Evolutionary conservation across 1,139 yeast species (phyloP).

Genomic region (Lizanozyma gosingica): DNA sequence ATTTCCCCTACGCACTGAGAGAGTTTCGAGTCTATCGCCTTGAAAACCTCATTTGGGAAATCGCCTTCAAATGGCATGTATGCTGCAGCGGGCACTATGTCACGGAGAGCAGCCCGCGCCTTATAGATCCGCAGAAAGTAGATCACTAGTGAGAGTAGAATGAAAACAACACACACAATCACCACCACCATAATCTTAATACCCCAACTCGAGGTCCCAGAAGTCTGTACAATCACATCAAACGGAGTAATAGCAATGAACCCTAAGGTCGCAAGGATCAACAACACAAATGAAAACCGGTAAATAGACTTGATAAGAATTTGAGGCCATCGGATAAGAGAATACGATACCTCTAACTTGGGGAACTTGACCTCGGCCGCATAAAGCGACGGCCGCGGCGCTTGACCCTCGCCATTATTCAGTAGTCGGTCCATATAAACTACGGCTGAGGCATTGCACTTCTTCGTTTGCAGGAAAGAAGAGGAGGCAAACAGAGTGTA

Average conservation of each 20-base stretch:
- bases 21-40: conserved; percentile 19
- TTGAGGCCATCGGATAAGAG: not conserved
- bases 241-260: conserved; percentile 34
- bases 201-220: conserved; percentile 24
- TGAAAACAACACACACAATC: conserved; percentile 31
- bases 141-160: conserved; percentile 21
- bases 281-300: conserved; percentile 30
- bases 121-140: conserved; percentile 33
- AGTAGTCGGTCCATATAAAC: not conserved
- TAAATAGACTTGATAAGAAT: conserved; percentile 13
- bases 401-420: too few relatives aligned
- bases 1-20: conserved; percentile 21
- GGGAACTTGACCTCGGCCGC: not conserved
- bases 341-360: not conserved
- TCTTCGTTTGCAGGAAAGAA: too few relatives aligned
- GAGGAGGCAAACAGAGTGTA: too few relatives aligned
- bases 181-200: conserved; percentile 36
- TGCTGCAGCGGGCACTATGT: conserved; percentile 23
- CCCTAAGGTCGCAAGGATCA: conserved; percentile 21
- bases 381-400: too few relatives aligned
- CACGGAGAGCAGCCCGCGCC: conserved; percentile 28
- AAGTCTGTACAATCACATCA: conserved; percentile 36
- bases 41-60: conserved; percentile 20
- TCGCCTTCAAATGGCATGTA: conserved; percentile 33
- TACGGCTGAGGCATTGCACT: too few relatives aligned